Evolutionary conservation across 352 stramenopile species (phyloP).

Genomic region (Poterioochromonas sp.): DNA sequence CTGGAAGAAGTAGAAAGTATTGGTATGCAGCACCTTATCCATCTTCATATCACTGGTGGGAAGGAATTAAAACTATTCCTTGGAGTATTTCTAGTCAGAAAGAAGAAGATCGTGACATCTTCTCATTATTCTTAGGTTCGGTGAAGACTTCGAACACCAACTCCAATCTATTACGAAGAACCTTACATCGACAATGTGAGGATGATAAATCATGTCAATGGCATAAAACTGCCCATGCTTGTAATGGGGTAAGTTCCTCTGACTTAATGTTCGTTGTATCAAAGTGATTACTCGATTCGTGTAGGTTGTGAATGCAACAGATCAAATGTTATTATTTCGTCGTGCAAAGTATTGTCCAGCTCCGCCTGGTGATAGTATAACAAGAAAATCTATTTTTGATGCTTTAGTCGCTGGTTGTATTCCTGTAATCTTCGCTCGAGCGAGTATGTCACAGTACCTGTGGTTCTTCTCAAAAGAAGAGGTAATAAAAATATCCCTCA

Average conservation of each 20-base stretch:
- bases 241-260: neutral
- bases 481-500: neutral
- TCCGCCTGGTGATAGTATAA: slow-evolving; percentile 25
- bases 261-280: neutral
- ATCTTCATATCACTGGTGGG: slow-evolving; percentile 26
- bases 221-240: slow-evolving; percentile 2
- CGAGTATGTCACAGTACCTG: slow-evolving; percentile 9
- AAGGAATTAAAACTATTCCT: slow-evolving; percentile 4
- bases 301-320: slow-evolving; percentile 4
- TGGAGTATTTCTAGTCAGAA: neutral
- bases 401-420: slow-evolving; percentile 3
- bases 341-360: slow-evolving; percentile 8
- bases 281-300: neutral
- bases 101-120: neutral
- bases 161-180: neutral
- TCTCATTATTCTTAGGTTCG: slow-evolving; percentile 17
- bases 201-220: neutral
- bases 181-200: slow-evolving; percentile 8
- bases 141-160: neutral
- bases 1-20: slow-evolving; percentile 17
- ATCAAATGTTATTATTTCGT: slow-evolving; percentile 1
- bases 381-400: slow-evolving; percentile 26
- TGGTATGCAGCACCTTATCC: slow-evolving; percentile 32
- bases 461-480: slow-evolving; percentile 19
- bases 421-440: slow-evolving; percentile 6